phyloP scores from a whole-genome alignment of 305 asterid species.

The Rubia balearica region DNA sequence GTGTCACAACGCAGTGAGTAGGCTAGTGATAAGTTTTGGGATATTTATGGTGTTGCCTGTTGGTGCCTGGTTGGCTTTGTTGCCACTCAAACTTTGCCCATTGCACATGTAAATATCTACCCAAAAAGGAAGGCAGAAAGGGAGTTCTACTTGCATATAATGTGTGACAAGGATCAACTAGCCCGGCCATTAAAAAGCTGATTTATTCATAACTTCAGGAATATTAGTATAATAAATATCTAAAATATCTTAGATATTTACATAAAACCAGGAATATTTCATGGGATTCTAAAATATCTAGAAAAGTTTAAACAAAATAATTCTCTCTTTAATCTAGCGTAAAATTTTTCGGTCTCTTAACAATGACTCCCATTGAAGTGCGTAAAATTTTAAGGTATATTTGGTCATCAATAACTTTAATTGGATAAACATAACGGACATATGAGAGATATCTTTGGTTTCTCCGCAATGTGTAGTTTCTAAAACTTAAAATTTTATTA shows the following conservation, averaged over 20 bases:
- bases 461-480: no score
- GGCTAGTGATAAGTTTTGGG: not conserved
- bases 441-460: no score
- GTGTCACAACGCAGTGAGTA: not conserved
- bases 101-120: not conserved
- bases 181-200: not conserved
- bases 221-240: not conserved
- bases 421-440: no score
- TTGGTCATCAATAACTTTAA: no score
- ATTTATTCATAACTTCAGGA: not conserved
- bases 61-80: not conserved
- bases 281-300: no score
- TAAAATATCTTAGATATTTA: not conserved
- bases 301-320: no score
- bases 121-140: not conserved
- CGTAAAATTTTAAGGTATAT: no score
- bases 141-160: not conserved
- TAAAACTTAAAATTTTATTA: no score
- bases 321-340: no score
- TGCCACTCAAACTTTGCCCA: not conserved
- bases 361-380: no score
- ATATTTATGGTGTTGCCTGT: not conserved
- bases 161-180: not conserved
- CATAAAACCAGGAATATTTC: not conserved
- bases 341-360: no score